Base-by-base conservation (phyloP, 1,284 basidiomycete species). In the Chalciporus sp. region DNA sequence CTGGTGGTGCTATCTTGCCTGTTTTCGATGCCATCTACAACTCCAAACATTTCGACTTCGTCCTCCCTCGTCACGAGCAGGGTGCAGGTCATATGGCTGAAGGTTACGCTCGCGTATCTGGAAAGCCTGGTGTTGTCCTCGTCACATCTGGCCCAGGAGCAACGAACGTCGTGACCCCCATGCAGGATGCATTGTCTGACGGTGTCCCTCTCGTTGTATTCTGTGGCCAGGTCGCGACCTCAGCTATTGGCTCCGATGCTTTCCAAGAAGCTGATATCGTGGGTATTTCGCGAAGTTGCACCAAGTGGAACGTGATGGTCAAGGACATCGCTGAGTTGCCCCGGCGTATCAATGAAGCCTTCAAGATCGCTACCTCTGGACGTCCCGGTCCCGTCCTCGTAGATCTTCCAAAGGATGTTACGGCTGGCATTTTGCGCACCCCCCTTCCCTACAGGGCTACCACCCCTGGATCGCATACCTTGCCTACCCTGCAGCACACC, bases 221-320 rank as follows among this genome's bases (percentile, higher is more conserved):
- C 76, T 87, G 88, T 52, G 96, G 97, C 9, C 96, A 99, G 80
- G 96, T 99, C 37, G 97, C 97, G 2, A 98, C 95, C 7, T 92
- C 91, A n/a, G 89, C 94, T 51, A 98, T 99, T 56, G 97, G 96
- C 28, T 95, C 93, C 3, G 96, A 99, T 71, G 92, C 94, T 3
- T 99, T 99, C 84, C 96, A 99, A 72, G 96, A 99, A 74, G 96
- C 96, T 42, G 97, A 99, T 68, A 77, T 98, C 48, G 82, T 99
- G 57, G 97, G 97, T 51, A 99, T 99, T 72, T 97, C 94, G 49
- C 81, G 96, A 59, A 88, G 88, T 62, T 99, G 96, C 78, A 98
- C 97, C 27, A 99, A 99, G 74, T 99, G 96, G 97, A 99, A 99
- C 72, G 95, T 99, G 61, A 97, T 98, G 95, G 93, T 99, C 58